phyloP scores from a whole-genome alignment of 1,139 yeast species.

The Geotrichum reessii region DNA sequence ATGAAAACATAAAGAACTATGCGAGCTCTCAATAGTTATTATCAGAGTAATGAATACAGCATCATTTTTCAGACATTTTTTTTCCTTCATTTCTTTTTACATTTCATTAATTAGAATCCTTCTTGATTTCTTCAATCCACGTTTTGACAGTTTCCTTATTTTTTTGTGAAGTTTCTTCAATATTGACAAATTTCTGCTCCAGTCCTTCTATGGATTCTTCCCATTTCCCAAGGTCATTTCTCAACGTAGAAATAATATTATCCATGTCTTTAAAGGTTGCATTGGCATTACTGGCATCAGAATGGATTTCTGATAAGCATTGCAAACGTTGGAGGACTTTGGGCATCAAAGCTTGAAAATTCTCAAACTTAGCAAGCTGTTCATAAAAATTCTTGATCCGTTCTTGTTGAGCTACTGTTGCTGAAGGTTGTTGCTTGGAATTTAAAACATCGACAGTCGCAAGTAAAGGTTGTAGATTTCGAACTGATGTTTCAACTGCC shows the following conservation, averaged over 20 bases:
- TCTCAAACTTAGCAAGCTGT: not conserved
- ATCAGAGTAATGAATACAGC: not conserved
- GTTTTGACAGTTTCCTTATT: slow-evolving; percentile 8
- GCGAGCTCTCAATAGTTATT: not conserved
- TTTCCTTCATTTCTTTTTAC: not conserved
- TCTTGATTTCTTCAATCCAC: slow-evolving; percentile 11
- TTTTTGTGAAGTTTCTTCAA: slow-evolving; percentile 2
- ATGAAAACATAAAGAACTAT: slow-evolving; percentile 13
- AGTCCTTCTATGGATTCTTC: slow-evolving; percentile 5
- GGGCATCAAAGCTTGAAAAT: slow-evolving; percentile 14
- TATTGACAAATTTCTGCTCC: slow-evolving; percentile 11
- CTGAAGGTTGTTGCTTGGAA: not conserved
- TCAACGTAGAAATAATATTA: slow-evolving; percentile 5
- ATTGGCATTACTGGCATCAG: slow-evolving; percentile 15
- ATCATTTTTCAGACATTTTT: not conserved
- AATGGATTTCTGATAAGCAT: slow-evolving; percentile 12
- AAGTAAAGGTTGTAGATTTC: slow-evolving; percentile 5
- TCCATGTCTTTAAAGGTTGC: slow-evolving; percentile 13
- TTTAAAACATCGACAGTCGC: slow-evolving; percentile 2
- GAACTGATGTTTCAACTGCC: slow-evolving; percentile 11
- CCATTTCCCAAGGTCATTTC: slow-evolving; percentile 15
- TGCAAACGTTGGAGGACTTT: slow-evolving; percentile 14
- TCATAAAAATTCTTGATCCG: slow-evolving; percentile 10
- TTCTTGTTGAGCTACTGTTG: not conserved
- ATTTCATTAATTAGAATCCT: not conserved